These are phyloP conservation scores for Starmerella potacharoeniae DNA, from an alignment of 805 yeast species.

Conservation along the genomic window DNA sequence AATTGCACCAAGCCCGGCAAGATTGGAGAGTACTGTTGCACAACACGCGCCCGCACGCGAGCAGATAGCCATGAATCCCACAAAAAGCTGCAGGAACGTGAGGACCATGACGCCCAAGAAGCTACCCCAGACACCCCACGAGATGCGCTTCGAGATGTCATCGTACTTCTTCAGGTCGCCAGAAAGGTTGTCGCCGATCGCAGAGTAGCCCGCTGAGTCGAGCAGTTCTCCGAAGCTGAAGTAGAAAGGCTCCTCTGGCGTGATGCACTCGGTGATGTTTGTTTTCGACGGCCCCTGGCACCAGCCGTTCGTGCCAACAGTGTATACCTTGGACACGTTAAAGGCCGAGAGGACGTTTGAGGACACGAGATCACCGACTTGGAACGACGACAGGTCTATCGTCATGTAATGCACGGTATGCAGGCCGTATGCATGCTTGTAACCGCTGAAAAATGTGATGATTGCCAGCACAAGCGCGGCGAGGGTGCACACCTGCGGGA, in stretches of 20 bases:
- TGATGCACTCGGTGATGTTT: constrained; percentile 35
- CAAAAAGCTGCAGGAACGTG: constrained; percentile 30
- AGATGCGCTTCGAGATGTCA: constrained; percentile 36
- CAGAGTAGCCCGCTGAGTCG: constrained; percentile 21
- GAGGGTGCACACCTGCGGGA: constrained; percentile 28
- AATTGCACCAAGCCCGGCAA: constrained; percentile 25
- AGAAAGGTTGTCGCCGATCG: constrained; percentile 36
- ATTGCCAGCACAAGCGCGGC: constrained; percentile 39
- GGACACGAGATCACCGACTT: constrained; percentile 16
- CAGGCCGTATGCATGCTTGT: constrained; percentile 34
- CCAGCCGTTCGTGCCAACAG: constrained; percentile 55
- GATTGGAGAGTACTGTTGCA: constrained; percentile 33
- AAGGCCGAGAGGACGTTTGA: constrained; percentile 12
- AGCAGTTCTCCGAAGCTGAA: constrained; percentile 41
- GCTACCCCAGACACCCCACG: constrained; percentile 50
- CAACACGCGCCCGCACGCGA: constrained; percentile 37
- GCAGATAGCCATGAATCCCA: constrained; percentile 37
- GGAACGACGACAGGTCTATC: constrained; percentile 34
- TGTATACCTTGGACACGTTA: constrained; percentile 39
- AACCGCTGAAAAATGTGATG: constrained; percentile 44
- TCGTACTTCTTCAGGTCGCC: constrained; percentile 39
- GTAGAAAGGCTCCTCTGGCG: constrained; percentile 43
- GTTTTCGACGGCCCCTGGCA: constrained; percentile 36
- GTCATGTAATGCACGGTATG: constrained; percentile 39
- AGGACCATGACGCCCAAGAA: constrained; percentile 39